Conservation (phyloP, 202 grass and related monocot genomes). For the Setaria viridis region DNA sequence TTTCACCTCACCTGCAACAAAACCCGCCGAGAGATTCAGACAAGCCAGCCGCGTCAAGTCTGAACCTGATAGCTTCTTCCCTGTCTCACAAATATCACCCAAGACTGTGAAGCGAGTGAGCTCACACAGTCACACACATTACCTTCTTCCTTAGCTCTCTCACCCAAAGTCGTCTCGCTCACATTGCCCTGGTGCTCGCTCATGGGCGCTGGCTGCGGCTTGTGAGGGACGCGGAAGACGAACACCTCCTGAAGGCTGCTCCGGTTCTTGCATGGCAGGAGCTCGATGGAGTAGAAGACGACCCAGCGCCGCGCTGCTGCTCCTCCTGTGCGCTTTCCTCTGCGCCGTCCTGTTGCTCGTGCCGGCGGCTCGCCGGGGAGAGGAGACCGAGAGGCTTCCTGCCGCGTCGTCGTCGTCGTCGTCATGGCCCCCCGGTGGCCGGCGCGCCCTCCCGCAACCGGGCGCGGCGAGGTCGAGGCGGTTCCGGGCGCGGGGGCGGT, state of each 20-base stretch:
- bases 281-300: conserved; percentile 42
- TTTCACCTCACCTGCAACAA: conserved; percentile 7
- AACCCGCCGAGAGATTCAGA: neutral
- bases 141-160: neutral
- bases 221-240: neutral
- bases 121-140: neutral
- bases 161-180: neutral
- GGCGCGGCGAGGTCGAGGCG: conserved; percentile 27
- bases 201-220: conserved; percentile 35
- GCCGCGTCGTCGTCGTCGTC: neutral
- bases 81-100: conserved; percentile 18
- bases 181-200: neutral
- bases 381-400: neutral
- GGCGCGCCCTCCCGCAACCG: conserved; percentile 23
- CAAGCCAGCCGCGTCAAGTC: neutral
- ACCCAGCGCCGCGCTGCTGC: conserved; percentile 25
- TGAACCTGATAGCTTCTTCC: conserved; percentile 1
- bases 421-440: neutral
- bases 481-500: conserved; percentile 44
- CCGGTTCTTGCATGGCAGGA: conserved; percentile 66
- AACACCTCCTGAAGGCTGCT: neutral
- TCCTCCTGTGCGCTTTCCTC: conserved; percentile 39
- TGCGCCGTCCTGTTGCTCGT: conserved; percentile 27
- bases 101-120: neutral
- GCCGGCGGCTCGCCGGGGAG: conserved; percentile 19